phyloP scores from a whole-genome alignment of 805 yeast genomes.

The Tetrapisispora namnaoensis region DNA sequence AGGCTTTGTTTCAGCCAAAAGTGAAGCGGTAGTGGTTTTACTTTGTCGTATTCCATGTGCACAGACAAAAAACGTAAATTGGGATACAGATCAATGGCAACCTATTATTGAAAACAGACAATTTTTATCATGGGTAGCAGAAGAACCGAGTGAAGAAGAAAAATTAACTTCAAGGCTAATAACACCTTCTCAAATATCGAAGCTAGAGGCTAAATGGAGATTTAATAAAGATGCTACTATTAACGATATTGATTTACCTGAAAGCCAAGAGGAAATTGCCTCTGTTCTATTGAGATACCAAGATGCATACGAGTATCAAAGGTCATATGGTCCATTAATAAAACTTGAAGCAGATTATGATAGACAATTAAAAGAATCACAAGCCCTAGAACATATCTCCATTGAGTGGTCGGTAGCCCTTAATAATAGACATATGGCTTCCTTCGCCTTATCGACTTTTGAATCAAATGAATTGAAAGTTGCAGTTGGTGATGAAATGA shows the following conservation, averaged over 20 bases:
- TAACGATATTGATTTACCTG: slow-evolving; percentile 49
- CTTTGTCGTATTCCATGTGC: slow-evolving; percentile 87
- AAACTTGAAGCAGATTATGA: slow-evolving; percentile 77
- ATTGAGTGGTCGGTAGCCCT: slow-evolving; percentile 67
- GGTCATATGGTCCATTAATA: slow-evolving; percentile 75
- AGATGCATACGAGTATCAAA: slow-evolving; percentile 79
- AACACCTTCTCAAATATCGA: slow-evolving; percentile 53
- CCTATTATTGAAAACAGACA: slow-evolving; percentile 72
- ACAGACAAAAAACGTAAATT: slow-evolving; percentile 58
- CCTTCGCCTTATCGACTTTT: slow-evolving; percentile 56
- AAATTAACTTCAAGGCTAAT: slow-evolving; percentile 45
- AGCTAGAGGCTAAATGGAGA: slow-evolving; percentile 77
- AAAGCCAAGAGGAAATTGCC: slow-evolving; percentile 47
- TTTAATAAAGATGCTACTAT: slow-evolving; percentile 60
- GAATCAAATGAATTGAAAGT: slow-evolving; percentile 59
- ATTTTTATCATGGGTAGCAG: slow-evolving; percentile 74
- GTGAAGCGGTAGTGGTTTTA: slow-evolving; percentile 77
- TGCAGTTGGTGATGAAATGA: slow-evolving; percentile 78
- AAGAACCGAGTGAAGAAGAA: slow-evolving; percentile 58
- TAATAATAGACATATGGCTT: slow-evolving; percentile 55
- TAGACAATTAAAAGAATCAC: slow-evolving; percentile 62
- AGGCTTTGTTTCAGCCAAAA: slow-evolving; percentile 82
- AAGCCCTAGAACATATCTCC: slow-evolving; percentile 59
- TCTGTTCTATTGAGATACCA: slow-evolving; percentile 69
- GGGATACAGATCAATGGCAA: slow-evolving; percentile 89